Percentiles rank a stretch among this genome's conserved stretches.
phyloP scores from a whole-genome alignment of 2,329 filamentous ascomycete species.

The Pseudodiploospora longispora region DNA sequence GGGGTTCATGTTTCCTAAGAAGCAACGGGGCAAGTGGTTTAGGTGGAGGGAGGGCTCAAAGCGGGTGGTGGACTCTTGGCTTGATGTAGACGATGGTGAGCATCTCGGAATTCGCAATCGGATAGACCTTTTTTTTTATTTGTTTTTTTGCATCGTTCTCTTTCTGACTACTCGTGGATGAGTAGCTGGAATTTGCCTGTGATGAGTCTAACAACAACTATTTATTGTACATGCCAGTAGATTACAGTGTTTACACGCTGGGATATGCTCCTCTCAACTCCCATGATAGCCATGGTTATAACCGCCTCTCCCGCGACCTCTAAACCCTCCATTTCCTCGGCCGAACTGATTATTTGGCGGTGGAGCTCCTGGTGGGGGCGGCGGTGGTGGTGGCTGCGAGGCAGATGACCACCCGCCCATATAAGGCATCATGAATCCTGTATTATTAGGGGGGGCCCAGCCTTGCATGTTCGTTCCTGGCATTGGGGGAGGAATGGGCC shows the following conservation, averaged over 20 bases:
- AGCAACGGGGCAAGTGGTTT: neutral
- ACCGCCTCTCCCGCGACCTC: constrained; percentile 22
- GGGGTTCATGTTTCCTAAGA: neutral
- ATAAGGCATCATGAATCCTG: constrained; percentile 16
- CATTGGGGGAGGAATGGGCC: constrained; percentile 21
- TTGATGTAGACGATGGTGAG: constrained; percentile 13
- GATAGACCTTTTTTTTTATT: constrained; percentile 13
- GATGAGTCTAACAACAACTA: too few relatives aligned
- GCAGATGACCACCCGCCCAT: constrained; percentile 19
- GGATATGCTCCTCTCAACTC: constrained; percentile 7
- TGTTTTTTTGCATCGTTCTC: constrained; percentile 6
- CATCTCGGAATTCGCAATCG: constrained; percentile 7
- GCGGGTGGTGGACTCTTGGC: neutral
- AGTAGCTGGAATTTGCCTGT: too few relatives aligned
- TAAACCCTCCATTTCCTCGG: constrained; percentile 16
- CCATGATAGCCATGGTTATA: constrained; percentile 23
- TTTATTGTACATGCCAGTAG: too few relatives aligned
- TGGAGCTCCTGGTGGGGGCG: constrained; percentile 9
- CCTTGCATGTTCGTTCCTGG: constrained; percentile 11
- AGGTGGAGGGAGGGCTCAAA: neutral
- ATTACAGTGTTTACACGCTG: too few relatives aligned
- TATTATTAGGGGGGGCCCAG: constrained; percentile 19
- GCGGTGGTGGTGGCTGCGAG: constrained; percentile 14
- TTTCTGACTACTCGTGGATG: neutral
- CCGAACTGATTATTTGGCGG: constrained; percentile 16